Evolutionary conservation across 345 rosid species (phyloP), one percentile per base, ranked within the genome.

Genomic region (Physaria fendleri): DNA sequence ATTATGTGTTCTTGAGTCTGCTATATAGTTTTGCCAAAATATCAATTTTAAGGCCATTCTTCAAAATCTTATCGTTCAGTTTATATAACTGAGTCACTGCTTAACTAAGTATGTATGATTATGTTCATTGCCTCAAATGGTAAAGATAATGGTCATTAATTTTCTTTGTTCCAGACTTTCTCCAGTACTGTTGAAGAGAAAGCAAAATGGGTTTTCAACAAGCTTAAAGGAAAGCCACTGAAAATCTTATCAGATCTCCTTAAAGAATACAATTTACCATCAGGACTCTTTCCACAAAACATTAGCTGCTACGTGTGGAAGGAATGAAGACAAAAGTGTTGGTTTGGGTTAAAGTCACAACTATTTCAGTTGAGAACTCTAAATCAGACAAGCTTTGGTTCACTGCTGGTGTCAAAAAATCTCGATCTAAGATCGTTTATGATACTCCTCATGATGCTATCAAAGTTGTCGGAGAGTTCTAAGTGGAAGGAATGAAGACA

Each of bases 261-360:
- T n/a, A 80, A 75, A 33, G 99, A 89, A 49, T 80, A 89, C 82
- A 93, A 82, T 62, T 66, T 93, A 65, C 99, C 99, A 2, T 59
- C 88, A 6, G 99, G 99, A 12, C 83, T 93, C 57, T 93, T 93
- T 65, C 99, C 99, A 35, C 82, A 79, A 63, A 89, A 89, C 74
- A 62, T 87, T 57, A 78, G 78, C 64, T 89, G 95, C 48, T 93
- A 93, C 8, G 99, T 2, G 86, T 88, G 0, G 99, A 93, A 74
- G 99, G 99, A 40, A 85, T 89, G 94, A 93, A 93, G 83, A 93
- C 97, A 2, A 89, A 93, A 76, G 85, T 85, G 24, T 79, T 93
- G 1, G 95, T 93, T 6, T 89, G 95, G 97, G 95, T 87, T 33
- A 89, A 93, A 75, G 82, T 93, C 48, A 83, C 99, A 4, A 69